phyloP scores from a whole-genome alignment of 2,329 filamentous ascomycete genomes.

The Juglanconis oblonga region DNA sequence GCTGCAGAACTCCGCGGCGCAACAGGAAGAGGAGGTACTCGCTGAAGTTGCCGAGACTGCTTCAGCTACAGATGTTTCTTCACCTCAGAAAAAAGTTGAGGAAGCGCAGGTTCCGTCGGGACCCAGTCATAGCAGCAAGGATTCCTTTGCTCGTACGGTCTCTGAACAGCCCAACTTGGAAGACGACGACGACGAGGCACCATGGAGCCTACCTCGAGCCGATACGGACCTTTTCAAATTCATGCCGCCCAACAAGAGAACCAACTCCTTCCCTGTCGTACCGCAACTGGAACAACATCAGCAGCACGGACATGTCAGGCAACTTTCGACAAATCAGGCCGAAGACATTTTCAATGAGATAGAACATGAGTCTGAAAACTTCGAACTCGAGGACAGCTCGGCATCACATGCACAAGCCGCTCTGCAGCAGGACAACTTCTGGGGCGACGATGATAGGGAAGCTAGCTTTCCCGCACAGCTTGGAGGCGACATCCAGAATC shows the following conservation, averaged over 20 bases:
- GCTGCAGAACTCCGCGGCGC: background rate
- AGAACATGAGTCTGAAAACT: slow-evolving; percentile 45
- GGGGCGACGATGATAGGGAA: slow-evolving; percentile 19
- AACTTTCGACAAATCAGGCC: slow-evolving; percentile 48
- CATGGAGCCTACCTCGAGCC: slow-evolving; percentile 51
- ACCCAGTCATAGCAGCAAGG: slow-evolving; percentile 56
- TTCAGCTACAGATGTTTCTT: background rate
- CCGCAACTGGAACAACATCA: slow-evolving; percentile 37
- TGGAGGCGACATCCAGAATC: slow-evolving; percentile 40
- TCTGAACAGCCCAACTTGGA: slow-evolving; percentile 60
- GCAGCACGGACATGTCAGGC: slow-evolving; percentile 32
- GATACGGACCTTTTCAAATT: slow-evolving; percentile 59
- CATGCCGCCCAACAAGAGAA: slow-evolving; percentile 55
- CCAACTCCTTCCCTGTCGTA: slow-evolving; percentile 62
- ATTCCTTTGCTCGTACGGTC: slow-evolving; percentile 63
- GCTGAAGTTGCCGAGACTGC: background rate
- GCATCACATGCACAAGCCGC: slow-evolving; percentile 11
- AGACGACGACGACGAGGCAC: slow-evolving; percentile 55
- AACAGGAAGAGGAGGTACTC: background rate
- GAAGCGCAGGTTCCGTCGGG: slow-evolving; percentile 23
- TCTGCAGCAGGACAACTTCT: slow-evolving; percentile 15
- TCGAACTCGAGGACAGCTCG: slow-evolving; percentile 34
- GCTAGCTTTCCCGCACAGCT: slow-evolving; percentile 30
- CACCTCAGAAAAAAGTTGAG: background rate
- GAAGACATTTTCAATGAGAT: slow-evolving; percentile 51